Base-by-base conservation (phyloP, 2,329 filamentous ascomycete species). In the Pseudopyricularia javanii region DNA sequence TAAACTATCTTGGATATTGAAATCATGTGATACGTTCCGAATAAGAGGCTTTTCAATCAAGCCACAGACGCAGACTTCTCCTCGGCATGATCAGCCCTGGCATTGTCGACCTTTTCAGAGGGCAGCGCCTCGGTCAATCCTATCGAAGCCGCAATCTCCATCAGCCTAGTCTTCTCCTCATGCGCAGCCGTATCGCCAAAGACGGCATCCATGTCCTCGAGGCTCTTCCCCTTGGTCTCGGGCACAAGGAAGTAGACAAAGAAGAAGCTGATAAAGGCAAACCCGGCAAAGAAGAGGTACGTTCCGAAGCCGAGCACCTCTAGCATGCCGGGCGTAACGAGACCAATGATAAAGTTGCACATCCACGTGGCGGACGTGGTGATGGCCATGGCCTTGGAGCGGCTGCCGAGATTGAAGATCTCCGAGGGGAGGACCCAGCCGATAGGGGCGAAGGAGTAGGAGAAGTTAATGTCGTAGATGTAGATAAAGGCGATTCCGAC, bases 401-500 rank as follows among this genome's bases (percentile, higher is more conserved):
- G 63, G 48, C 69, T 64, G 7, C 60, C 61, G n/a, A 62, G 62
- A 7, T 68, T 66, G 49, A 71, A 69, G 50, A 70, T 66, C 56
- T 71, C 69, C 1, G 64, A 61, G 3, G 37, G 24, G 4, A 67
- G 58, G 4, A 58, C 54, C 59, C 59, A 60, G 14, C 54, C 54
- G 15, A 56, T 51, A 2, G 59, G 59, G 11, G 56, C 56, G 54
- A 54, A 60, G 2, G 54, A 53, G 50, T 50, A 51, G 32, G 52
- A 56, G 35, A 59, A 58, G 20, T 26, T 47, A 30, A 87, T 71
- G 30, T 87, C 80, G 58, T 86, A 89, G 0, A 89, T 72, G 85
- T 85, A 89, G 7, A 86, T 80, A 77, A 86, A 83, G 50, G 63
- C 69, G 2, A 75, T 71, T 3, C 75, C 82, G 0, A 83, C 85